Evolutionary conservation across 495 filamentous ascomycete species (phyloP).

Genomic region (Achaetomiella virescens): DNA sequence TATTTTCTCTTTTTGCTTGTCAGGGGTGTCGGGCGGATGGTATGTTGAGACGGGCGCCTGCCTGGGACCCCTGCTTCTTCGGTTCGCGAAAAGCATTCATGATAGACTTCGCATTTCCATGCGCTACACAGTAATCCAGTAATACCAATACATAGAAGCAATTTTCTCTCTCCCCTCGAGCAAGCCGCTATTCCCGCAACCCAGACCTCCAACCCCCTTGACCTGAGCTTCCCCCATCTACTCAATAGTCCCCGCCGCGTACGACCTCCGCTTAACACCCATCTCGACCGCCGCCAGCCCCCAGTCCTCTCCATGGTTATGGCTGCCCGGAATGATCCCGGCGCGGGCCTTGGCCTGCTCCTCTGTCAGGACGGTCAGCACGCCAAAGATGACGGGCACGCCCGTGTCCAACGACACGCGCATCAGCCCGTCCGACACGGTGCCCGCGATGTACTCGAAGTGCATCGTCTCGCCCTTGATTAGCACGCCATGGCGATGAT

Average conservation of each 20-base stretch:
- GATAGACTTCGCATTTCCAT: slow-evolving; percentile 32
- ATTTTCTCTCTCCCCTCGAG: not conserved
- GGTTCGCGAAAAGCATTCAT: slow-evolving; percentile 22
- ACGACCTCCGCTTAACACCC: slow-evolving; percentile 61
- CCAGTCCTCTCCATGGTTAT: slow-evolving; percentile 89
- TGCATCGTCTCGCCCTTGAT: slow-evolving; percentile 99
- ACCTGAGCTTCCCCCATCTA: slow-evolving; percentile 14
- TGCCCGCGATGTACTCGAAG: slow-evolving; percentile 95
- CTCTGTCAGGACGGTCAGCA: slow-evolving; percentile 83
- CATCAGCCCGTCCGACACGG: slow-evolving; percentile 87
- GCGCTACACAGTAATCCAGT: slow-evolving; percentile 28
- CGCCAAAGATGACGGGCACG: slow-evolving; percentile 84
- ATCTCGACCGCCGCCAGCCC: slow-evolving; percentile 71
- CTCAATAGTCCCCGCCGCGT: slow-evolving; percentile 58
- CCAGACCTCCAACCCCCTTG: too few relatives aligned
- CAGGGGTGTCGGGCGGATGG: not conserved
- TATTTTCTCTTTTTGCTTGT: not conserved
- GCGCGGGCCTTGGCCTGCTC: slow-evolving; percentile 82
- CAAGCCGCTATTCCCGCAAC: too few relatives aligned
- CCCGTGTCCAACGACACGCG: slow-evolving; percentile 82
- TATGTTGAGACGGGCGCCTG: not conserved
- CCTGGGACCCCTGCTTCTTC: not conserved
- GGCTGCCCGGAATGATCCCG: slow-evolving; percentile 58
- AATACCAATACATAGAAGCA: slow-evolving; percentile 22
- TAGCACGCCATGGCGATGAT: slow-evolving; percentile 92